These are phyloP conservation scores for Ogataea pini DNA, from an alignment of 805 yeast genomes.

Conservation along the genomic window DNA sequence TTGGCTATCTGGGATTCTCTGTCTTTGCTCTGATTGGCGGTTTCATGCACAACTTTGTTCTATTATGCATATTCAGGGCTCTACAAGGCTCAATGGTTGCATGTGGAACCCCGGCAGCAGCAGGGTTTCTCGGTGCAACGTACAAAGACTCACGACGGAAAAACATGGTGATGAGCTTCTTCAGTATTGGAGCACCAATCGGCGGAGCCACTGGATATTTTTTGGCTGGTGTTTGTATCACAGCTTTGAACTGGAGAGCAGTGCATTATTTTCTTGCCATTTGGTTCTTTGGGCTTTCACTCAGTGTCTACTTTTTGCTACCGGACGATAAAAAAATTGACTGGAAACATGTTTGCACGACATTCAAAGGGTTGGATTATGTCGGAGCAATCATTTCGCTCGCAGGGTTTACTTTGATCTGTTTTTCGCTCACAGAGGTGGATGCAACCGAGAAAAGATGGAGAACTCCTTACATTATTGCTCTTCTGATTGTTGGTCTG, in stretches of 20 bases:
- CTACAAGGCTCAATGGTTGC: constrained; percentile 46
- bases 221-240: constrained; percentile 45
- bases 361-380: constrained; percentile 38
- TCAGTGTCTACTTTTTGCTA: constrained; percentile 28
- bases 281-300: constrained; percentile 31
- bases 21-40: constrained; percentile 38
- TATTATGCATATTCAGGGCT: constrained; percentile 44
- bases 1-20: constrained; percentile 37
- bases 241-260: constrained; percentile 43
- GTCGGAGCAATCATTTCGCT: constrained; percentile 45
- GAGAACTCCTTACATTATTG: constrained; percentile 49
- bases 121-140: constrained; percentile 45
- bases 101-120: constrained; percentile 48
- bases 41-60: constrained; percentile 39
- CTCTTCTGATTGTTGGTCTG: constrained; percentile 42
- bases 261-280: constrained; percentile 44
- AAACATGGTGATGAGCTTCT: constrained; percentile 44
- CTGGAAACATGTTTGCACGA: constrained; percentile 26
- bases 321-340: constrained; percentile 39
- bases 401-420: constrained; percentile 41
- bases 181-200: constrained; percentile 49
- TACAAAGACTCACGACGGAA: constrained; percentile 42
- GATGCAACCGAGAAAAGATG: constrained; percentile 43
- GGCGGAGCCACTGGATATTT: constrained; percentile 47
- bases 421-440: constrained; percentile 47